Percentiles rank a stretch among this genome's conserved stretches.
Evolutionary conservation across 495 filamentous ascomycete genomes (phyloP).

Genomic region (Penicillium waksmanii): DNA sequence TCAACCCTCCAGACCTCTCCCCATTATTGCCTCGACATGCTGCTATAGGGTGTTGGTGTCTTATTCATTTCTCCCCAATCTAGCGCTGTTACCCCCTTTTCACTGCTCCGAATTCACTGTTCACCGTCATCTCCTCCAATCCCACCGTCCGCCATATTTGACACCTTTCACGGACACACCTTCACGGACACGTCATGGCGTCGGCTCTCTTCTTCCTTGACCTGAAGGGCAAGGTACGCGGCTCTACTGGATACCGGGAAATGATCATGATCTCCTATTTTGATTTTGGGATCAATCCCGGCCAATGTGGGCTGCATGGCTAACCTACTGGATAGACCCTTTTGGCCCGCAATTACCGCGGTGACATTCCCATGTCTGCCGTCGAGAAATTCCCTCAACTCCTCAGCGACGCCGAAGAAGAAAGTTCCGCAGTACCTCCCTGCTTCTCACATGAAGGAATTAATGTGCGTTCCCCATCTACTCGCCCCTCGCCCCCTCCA

Average conservation of each 20-base stretch:
- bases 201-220: conserved; percentile 99
- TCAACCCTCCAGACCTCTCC: not conserved
- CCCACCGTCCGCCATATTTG: conserved; percentile 5
- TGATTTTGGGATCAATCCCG: not conserved
- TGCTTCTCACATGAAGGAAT: conserved; percentile 99
- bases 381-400: conserved; percentile 98
- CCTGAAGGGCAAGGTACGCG: conserved; percentile 94
- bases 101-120: not conserved
- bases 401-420: conserved; percentile 98
- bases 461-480: conserved; percentile 68
- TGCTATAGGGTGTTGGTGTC: not conserved
- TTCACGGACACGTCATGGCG: conserved; percentile 71
- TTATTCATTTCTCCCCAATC: not conserved
- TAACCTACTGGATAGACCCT: conserved; percentile 72
- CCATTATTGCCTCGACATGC: not conserved
- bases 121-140: conserved; percentile 4
- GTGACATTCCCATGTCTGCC: conserved; percentile 98
- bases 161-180: conserved; percentile 7
- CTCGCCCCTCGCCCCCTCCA: conserved; percentile 2
- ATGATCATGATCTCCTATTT: not conserved
- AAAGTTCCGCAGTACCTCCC: conserved; percentile 94
- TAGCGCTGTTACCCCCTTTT: not conserved
- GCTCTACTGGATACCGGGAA: not conserved
- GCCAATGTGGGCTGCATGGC: conserved; percentile 22
- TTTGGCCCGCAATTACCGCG: conserved; percentile 96